These are phyloP conservation scores for Dictyophora rubrovolvata DNA, from an alignment of 768 basidiomycete genomes.

Conservation along the genomic window DNA sequence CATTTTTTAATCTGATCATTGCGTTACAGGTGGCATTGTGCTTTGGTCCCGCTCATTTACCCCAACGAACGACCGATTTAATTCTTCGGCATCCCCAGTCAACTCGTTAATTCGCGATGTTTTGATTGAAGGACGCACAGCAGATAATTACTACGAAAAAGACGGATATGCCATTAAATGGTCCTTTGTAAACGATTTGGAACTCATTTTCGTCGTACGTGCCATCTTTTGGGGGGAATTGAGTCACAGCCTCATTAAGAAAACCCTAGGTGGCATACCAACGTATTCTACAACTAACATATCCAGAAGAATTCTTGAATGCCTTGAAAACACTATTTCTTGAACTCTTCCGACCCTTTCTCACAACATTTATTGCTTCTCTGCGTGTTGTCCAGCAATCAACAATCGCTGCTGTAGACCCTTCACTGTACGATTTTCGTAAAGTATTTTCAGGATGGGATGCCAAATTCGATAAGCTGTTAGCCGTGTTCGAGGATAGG, in stretches of 20 bases:
- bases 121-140: conserved; percentile 78
- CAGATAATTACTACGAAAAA: conserved; percentile 81
- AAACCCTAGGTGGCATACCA: conserved; percentile 80
- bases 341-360: conserved; percentile 75
- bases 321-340: conserved; percentile 79
- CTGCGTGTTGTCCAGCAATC: conserved; percentile 47
- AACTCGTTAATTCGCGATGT: conserved; percentile 85
- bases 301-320: conserved; percentile 79
- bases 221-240: neutral
- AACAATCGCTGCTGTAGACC: conserved; percentile 21
- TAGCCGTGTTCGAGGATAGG: conserved; percentile 65
- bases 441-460: conserved; percentile 76
- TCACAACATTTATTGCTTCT: conserved; percentile 75
- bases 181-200: conserved; percentile 91
- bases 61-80: conserved; percentile 64
- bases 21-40: conserved; percentile 67
- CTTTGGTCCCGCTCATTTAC: conserved; percentile 95
- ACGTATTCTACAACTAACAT: conserved; percentile 88
- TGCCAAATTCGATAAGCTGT: conserved; percentile 61
- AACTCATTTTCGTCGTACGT: conserved; percentile 91
- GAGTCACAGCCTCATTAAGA: neutral
- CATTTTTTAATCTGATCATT: conserved; percentile 4
- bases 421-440: conserved; percentile 55
- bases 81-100: conserved; percentile 70
- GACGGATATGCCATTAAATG: conserved; percentile 92